Base-by-base conservation (phyloP, 2,329 filamentous ascomycete genomes). In the Zopfia rhizophila region DNA sequence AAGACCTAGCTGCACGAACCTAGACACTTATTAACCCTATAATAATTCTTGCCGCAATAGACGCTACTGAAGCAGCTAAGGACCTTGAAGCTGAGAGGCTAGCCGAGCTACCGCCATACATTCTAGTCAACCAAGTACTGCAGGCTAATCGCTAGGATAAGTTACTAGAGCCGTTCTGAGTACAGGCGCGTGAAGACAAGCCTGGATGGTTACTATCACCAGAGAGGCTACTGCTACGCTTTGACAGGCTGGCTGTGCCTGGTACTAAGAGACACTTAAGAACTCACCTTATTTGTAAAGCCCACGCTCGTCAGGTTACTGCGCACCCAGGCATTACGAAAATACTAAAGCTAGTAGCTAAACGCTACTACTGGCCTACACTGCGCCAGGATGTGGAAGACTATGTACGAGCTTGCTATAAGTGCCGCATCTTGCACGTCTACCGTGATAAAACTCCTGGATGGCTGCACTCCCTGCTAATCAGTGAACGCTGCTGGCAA, bases 311-410 rank as follows among this genome's bases (percentile, higher is more conserved):
- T 7, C 17, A 21, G 23, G 19, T 39, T 17, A 38, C 21, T 4
- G 41, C 25, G 10, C 41, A 45, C 22, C 41, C 41, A 39, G 41
- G 41, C 13, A 11, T 3, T 11, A 23, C 12, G 3, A 37, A 45
- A 23, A 45, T 33, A 10, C 6, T 10, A 13, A 13, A n/a, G 6
- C 24, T 31, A 5, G 11, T 41, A 11, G 5, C n/a, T 12, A 11
- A 21, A 19, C n/a, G 19, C 11, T 41, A 16, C 38, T 41, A 31
- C 19, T 41, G 24, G 38, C 38, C 27, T 4, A 7, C 4, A 10
- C 17, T 33, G 4, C 13, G 13, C 4, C 13, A 35, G 31, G 18
- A 16, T 17, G 4, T n/a, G n/a, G n/a, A n/a, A n/a, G n/a, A n/a
- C 5, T 35, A 35, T 18, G 12, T 35, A 11, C n/a, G 13, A 17